Base-by-base conservation (phyloP, 2,329 filamentous ascomycete genomes). In the Paraphaeosphaeria sporulosa region DNA sequence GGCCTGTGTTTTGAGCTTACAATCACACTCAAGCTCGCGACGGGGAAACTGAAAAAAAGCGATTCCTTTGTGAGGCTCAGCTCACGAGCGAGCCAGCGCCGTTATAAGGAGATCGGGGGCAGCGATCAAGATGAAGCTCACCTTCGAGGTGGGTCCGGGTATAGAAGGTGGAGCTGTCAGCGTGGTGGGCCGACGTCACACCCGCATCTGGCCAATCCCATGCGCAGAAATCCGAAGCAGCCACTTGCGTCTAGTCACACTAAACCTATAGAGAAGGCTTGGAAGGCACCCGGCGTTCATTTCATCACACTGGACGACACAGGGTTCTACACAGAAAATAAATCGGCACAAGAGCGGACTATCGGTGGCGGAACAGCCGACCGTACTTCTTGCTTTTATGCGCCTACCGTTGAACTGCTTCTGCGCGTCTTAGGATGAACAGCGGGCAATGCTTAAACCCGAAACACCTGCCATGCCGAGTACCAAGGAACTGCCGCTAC, bases 1-100 rank as follows among this genome's bases (percentile, higher is more conserved):
- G 56, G 15, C 36, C 36, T 23, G 51, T 46, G 49, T 53, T 70
- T 53, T 61, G 61, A 67, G 65, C 62, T 42, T n/a, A 58, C n/a
- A 57, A 48, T 52, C 59, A 58, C 54, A 51, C 59, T 60, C 57
- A 48, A 2, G 30, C 30, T 32, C 30, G 30, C 30, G 6, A 32
- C 5, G 30, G 19, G 19, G 25, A 17, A 23, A 27, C 21, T 36
- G 25, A 19, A 23, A 17, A 32, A 27, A 53, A 43, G 10, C n/a
- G 7, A 12, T 15, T 13, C 21, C n/a, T 52, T 5, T 8, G 36
- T 13, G 15, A 30, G 36, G 50, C 34, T 42, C 36, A 43, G 42
- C 23, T 13, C 23, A 42, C 50, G 34, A 43, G 36, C 34, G 36
- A 43, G 36, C 50, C 36, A 53, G 21, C 21, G 50, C 50, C 12